Conservation (phyloP, 169 alveolate species). For the Plasmodium relictum region DNA sequence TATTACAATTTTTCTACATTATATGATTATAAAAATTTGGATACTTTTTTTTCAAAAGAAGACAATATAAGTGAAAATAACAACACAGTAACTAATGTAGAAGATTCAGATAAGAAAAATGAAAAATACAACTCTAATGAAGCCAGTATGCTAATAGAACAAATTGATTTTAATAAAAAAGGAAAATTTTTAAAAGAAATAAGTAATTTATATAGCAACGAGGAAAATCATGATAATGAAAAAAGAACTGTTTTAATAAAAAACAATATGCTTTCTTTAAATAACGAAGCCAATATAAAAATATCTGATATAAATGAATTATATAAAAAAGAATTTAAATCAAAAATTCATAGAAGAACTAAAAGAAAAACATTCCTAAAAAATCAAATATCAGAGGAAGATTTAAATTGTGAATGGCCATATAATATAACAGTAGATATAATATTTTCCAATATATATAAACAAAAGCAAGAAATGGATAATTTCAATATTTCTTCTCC, state of each 20-base stretch:
- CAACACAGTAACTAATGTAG: not conserved
- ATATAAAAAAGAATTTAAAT: constrained; percentile 13
- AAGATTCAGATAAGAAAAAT: no score
- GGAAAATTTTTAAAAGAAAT: not conserved
- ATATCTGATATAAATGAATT: constrained; percentile 7
- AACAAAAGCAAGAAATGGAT: constrained; percentile 25
- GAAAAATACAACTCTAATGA: no score
- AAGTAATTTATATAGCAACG: not conserved
- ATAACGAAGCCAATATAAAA: not conserved
- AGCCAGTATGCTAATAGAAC: not conserved
- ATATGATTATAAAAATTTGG: constrained; percentile 27
- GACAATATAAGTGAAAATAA: not conserved
- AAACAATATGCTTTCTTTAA: not conserved
- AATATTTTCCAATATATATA: constrained; percentile 38
- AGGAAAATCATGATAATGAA: not conserved
- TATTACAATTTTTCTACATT: constrained; percentile 49
- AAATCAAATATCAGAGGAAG: constrained; percentile 24
- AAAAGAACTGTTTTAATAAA: not conserved
- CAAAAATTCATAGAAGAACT: not conserved
- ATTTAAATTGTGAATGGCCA: constrained; percentile 51
- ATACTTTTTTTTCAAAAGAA: not conserved
- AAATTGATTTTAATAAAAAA: not conserved
- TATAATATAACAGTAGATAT: constrained; percentile 45
- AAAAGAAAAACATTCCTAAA: constrained; percentile 8
- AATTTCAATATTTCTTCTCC: constrained; percentile 25